phyloP scores from a whole-genome alignment of 345 rosid species.

The Pistacia atlantica region DNA sequence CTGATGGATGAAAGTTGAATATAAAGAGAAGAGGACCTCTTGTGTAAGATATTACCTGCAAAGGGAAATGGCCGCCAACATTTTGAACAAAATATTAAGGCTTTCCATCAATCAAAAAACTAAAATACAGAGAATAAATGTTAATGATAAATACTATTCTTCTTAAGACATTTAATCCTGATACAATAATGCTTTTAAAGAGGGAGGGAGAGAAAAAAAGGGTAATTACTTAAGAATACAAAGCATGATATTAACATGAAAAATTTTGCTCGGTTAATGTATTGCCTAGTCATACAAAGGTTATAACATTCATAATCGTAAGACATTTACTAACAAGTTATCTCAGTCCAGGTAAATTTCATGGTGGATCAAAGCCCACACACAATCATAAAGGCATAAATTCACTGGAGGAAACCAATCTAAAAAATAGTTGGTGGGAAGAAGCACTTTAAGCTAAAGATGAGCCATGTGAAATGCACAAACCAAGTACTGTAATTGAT shows the following conservation, averaged over 20 bases:
- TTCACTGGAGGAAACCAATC: constrained; percentile 14
- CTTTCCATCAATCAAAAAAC: not conserved
- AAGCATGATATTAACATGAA: not conserved
- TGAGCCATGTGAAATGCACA: not conserved
- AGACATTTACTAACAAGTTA: not conserved
- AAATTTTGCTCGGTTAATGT: not conserved
- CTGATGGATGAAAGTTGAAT: constrained; percentile 89
- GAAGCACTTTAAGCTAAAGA: not conserved
- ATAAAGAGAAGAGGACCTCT: constrained; percentile 90
- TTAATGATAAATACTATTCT: not conserved
- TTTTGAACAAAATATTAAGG: not conserved
- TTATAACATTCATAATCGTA: not conserved
- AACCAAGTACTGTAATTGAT: not conserved
- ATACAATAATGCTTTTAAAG: not conserved
- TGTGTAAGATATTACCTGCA: constrained; percentile 76
- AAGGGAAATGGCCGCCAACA: constrained; percentile 12
- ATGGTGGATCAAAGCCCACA: not conserved
- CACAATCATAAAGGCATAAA: constrained; percentile 22
- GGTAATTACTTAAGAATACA: not conserved
- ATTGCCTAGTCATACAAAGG: not conserved
- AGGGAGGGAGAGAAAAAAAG: too few species aligned
- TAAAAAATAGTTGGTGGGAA: constrained; percentile 1
- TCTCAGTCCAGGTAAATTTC: not conserved
- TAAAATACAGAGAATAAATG: not conserved
- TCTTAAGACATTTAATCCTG: not conserved